Percentiles rank a stretch among this genome's conserved stretches.
Evolutionary conservation across 306 rosid species (phyloP).

Genomic region (Fagus sylvatica): DNA sequence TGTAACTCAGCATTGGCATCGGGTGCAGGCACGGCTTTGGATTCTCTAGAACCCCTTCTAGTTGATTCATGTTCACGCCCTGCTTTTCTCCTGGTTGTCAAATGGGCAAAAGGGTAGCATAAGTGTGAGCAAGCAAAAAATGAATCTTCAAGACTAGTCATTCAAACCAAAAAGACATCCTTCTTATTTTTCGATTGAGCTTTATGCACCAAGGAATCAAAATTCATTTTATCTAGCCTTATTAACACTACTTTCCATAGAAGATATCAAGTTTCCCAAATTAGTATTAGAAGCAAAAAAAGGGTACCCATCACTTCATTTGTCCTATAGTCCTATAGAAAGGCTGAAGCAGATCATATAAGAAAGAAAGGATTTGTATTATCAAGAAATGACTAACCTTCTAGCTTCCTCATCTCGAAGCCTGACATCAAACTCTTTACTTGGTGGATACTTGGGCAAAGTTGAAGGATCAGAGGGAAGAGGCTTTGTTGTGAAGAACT

Average conservation of each 20-base stretch:
- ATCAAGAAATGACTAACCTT: slow-evolving; percentile 50
- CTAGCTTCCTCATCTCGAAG: slow-evolving; percentile 68
- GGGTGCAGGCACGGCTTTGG: slow-evolving; percentile 53
- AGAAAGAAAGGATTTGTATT: slow-evolving; percentile 14
- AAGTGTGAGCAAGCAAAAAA: slow-evolving; percentile 5
- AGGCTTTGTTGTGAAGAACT: slow-evolving; percentile 77
- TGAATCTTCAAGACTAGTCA: background rate
- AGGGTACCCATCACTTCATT: background rate
- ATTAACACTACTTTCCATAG: background rate
- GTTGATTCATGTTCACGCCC: slow-evolving; percentile 42
- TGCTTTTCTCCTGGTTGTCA: slow-evolving; percentile 47
- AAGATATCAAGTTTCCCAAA: background rate
- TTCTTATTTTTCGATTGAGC: background rate
- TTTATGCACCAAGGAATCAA: background rate
- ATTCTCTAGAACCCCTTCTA: slow-evolving; percentile 37
- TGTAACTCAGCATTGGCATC: slow-evolving; percentile 53
- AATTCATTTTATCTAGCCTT: background rate
- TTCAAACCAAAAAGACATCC: slow-evolving; percentile 3
- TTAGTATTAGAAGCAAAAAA: slow-evolving; percentile 4
- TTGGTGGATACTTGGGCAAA: slow-evolving; percentile 79
- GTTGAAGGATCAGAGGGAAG: slow-evolving; percentile 71
- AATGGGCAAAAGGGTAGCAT: slow-evolving; percentile 24
- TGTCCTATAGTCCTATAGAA: slow-evolving; percentile 11
- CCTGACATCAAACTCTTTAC: slow-evolving; percentile 85
- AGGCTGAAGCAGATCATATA: slow-evolving; percentile 13